A percentile compares a stretch with the other conserved stretches of the same genome.
These are phyloP conservation scores for Rhododendron griersonianum DNA, from an alignment of 148 eudicot species.

Conservation along the genomic window DNA sequence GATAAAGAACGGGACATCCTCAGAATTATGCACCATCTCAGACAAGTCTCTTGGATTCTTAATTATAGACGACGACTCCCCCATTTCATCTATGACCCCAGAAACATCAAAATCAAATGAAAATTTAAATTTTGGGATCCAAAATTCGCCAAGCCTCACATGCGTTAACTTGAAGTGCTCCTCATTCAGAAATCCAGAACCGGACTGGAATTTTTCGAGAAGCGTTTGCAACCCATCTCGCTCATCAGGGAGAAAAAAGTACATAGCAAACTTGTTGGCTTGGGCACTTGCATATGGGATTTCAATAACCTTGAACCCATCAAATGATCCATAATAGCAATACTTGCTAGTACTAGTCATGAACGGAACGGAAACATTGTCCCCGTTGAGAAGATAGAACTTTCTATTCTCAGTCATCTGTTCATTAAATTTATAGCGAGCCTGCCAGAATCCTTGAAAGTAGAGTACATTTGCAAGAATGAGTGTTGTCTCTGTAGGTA, in stretches of 20 bases:
- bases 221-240: not conserved
- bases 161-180: not conserved
- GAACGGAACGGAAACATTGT: too few relatives aligned
- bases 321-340: not conserved
- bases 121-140: constrained; percentile 8
- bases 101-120: not conserved
- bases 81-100: not conserved
- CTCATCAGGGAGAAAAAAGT: not conserved
- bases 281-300: not conserved
- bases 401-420: not conserved
- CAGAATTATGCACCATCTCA: not conserved
- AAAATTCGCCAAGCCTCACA: not conserved
- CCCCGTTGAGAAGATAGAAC: too few relatives aligned
- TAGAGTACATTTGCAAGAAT: not conserved
- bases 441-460: not conserved
- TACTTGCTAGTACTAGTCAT: not conserved
- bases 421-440: too few relatives aligned
- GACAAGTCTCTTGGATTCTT: not conserved
- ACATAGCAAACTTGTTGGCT: not conserved
- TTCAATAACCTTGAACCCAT: not conserved
- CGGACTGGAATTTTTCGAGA: not conserved
- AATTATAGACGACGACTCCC: not conserved
- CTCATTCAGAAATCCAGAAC: not conserved
- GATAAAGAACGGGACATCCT: too few relatives aligned
- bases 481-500: not conserved